phyloP scores from a whole-genome alignment of 768 basidiomycete genomes.

The Pholiota conissans region DNA sequence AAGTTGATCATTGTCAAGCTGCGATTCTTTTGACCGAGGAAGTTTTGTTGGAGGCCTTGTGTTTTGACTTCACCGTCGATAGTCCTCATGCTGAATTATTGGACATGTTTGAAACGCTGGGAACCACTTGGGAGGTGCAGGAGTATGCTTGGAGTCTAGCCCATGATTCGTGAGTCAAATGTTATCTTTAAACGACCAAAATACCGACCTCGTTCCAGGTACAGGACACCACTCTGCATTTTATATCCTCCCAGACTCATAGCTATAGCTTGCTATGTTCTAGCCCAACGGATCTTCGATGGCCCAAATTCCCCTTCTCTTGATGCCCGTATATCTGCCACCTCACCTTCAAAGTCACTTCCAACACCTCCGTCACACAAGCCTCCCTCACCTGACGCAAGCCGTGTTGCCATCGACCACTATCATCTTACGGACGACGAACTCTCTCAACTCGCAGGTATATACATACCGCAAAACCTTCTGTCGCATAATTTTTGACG shows the following conservation, averaged over 20 bases:
- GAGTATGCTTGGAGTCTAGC: slow-evolving; percentile 86
- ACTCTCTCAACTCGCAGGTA: slow-evolving; percentile 61
- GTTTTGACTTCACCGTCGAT: slow-evolving; percentile 81
- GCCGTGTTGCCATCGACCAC: slow-evolving; percentile 65
- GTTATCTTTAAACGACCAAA: slow-evolving; percentile 5
- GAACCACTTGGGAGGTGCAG: slow-evolving; percentile 49
- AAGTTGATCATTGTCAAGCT: slow-evolving; percentile 70
- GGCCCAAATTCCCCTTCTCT: slow-evolving; percentile 75
- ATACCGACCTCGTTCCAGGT: slow-evolving; percentile 41
- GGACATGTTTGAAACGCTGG: slow-evolving; percentile 63
- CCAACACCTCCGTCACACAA: slow-evolving; percentile 83
- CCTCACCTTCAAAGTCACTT: slow-evolving; percentile 72
- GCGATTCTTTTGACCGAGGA: slow-evolving; percentile 77
- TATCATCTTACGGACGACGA: slow-evolving; percentile 65
- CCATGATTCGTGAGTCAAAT: slow-evolving; percentile 73
- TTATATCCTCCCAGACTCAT: slow-evolving; percentile 68
- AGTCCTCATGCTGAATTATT: slow-evolving; percentile 78
- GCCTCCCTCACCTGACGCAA: slow-evolving; percentile 67
- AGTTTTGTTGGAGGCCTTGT: slow-evolving; percentile 75
- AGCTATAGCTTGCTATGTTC: slow-evolving; percentile 75
- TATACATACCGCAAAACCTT: background rate
- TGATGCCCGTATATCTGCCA: slow-evolving; percentile 69
- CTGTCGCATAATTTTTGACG: slow-evolving; percentile 5
- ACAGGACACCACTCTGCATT: slow-evolving; percentile 77
- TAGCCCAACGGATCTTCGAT: slow-evolving; percentile 72